Evolutionary conservation across 2,329 filamentous ascomycete genomes (phyloP).

Genomic region (Penicillium brasilianum): DNA sequence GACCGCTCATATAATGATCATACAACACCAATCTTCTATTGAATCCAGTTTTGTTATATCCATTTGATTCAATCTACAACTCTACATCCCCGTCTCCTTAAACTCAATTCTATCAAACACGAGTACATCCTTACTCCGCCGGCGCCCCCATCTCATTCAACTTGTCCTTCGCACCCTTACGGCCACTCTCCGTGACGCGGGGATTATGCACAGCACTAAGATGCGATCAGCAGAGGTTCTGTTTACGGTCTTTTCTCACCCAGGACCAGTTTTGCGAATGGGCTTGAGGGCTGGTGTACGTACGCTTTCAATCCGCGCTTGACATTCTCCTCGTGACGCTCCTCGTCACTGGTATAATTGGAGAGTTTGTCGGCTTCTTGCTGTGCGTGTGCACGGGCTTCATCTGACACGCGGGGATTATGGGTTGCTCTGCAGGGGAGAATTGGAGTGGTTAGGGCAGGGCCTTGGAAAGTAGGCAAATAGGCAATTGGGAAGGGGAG

Average conservation of each 20-base stretch:
- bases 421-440: conserved; percentile 20
- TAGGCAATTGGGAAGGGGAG: too few species aligned
- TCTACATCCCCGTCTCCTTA: too few species aligned
- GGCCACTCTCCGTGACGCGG: conserved; percentile 17
- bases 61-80: too few species aligned
- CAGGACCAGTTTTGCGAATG: not conserved
- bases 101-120: too few species aligned
- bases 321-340: conserved; percentile 26
- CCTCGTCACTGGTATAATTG: conserved; percentile 15
- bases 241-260: not conserved
- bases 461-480: too few species aligned
- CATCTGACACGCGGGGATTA: conserved; percentile 26
- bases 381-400: conserved; percentile 26
- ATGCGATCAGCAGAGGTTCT: conserved; percentile 1
- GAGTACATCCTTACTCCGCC: not conserved
- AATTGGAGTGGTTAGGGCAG: not conserved
- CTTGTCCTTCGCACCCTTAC: conserved; percentile 15
- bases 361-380: conserved; percentile 24
- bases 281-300: conserved; percentile 10
- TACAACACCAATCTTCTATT: too few species aligned
- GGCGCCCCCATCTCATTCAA: conserved; percentile 23
- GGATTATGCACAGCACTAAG: conserved; percentile 31
- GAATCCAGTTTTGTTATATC: too few species aligned
- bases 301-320: conserved; percentile 33
- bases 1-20: too few species aligned